phyloP scores from a whole-genome alignment of 2,329 filamentous ascomycete species.

The Aspergillus sp. region DNA sequence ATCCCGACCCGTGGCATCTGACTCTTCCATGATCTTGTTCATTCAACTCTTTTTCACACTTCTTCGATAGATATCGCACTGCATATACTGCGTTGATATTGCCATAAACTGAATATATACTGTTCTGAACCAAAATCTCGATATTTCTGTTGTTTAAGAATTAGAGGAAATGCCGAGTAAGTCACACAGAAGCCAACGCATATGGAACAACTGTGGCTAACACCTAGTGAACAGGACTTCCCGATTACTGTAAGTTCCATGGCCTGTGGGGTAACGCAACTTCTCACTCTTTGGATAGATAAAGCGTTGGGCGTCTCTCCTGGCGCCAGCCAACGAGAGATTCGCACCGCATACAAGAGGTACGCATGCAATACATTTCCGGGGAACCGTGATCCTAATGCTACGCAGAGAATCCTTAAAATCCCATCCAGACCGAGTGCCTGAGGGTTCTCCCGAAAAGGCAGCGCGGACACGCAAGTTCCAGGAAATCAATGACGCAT shows the following conservation, averaged over 20 bases:
- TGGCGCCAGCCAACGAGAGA: conserved; percentile 74
- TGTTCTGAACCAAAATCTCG: background rate
- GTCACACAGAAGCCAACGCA: conserved; percentile 2
- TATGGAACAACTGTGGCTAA: background rate
- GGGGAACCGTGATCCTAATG: conserved; percentile 43
- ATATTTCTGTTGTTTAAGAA: background rate
- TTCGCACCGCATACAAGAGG: conserved; percentile 95
- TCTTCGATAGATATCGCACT: background rate
- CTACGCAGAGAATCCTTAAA: conserved; percentile 68
- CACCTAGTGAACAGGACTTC: conserved; percentile 22
- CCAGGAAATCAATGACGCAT: conserved; percentile 89
- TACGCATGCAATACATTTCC: conserved; percentile 31
- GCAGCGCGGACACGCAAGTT: conserved; percentile 79
- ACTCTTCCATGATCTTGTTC: background rate
- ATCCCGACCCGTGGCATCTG: background rate
- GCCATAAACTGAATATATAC: background rate
- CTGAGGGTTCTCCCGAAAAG: conserved; percentile 79
- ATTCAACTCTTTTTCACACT: background rate
- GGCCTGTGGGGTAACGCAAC: background rate
- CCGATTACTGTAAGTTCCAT: conserved; percentile 42
- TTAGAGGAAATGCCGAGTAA: conserved; percentile 22
- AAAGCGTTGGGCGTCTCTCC: conserved; percentile 71
- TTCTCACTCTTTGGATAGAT: conserved; percentile 51
- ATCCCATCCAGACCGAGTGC: conserved; percentile 89
- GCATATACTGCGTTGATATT: background rate